A percentile compares a stretch with the other conserved stretches of the same genome.
phyloP scores from a whole-genome alignment of 2,329 filamentous ascomycete species.

The Hypoxylon sp. region DNA sequence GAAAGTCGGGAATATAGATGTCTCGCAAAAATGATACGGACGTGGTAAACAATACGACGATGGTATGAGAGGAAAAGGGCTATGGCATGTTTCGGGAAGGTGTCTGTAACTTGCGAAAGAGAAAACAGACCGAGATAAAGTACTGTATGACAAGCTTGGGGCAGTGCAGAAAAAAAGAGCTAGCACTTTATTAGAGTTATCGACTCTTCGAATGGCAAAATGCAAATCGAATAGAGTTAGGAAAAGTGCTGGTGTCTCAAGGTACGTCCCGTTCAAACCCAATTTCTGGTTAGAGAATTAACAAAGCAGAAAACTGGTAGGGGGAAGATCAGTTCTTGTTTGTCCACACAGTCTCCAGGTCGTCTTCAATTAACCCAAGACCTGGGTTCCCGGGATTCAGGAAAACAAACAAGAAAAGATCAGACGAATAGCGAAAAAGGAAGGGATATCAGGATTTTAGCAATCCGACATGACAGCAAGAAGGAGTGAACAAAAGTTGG shows the following conservation, averaged over 20 bases:
- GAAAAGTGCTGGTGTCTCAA: constrained; percentile 7
- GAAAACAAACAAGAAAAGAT: constrained; percentile 5
- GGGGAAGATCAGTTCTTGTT: constrained; percentile 11
- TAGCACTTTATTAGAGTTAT: constrained; percentile 22
- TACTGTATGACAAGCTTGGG: constrained; percentile 7
- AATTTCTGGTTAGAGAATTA: not conserved
- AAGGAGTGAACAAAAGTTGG: constrained; percentile 33
- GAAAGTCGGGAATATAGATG: constrained; percentile 21
- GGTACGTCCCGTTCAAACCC: constrained; percentile 8
- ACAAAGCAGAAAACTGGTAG: constrained; percentile 18
- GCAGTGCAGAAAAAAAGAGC: constrained; percentile 16
- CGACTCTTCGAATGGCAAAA: constrained; percentile 11
- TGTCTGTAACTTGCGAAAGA: constrained; percentile 25
- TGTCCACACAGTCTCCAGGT: constrained; percentile 13
- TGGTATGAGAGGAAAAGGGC: constrained; percentile 29
- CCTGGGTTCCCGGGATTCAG: not conserved
- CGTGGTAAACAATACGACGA: constrained; percentile 35
- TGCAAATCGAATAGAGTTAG: too few species aligned
- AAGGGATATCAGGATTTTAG: constrained; percentile 15
- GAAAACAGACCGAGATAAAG: constrained; percentile 12
- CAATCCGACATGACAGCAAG: constrained; percentile 19
- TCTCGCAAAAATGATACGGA: constrained; percentile 23
- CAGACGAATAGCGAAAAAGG: constrained; percentile 3
- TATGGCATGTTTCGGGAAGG: constrained; percentile 36
- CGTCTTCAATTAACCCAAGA: not conserved